These are phyloP conservation scores for Zygoascus hellenicus DNA, from an alignment of 1,139 yeast species.

Conservation along the genomic window DNA sequence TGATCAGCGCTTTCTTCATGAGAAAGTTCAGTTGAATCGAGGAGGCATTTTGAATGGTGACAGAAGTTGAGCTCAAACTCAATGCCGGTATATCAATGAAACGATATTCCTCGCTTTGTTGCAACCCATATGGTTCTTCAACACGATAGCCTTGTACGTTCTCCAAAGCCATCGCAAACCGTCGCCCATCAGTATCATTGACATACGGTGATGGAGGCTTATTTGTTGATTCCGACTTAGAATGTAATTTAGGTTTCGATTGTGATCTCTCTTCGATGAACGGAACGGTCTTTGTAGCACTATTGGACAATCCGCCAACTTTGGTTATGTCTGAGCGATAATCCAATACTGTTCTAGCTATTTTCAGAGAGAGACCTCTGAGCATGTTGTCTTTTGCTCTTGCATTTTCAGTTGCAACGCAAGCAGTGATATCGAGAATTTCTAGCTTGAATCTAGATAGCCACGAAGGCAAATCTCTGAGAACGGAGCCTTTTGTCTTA, in stretches of 20 bases:
- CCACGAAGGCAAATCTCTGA: conserved; percentile 33
- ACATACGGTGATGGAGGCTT: conserved; percentile 18
- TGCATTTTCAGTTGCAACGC: conserved; percentile 25
- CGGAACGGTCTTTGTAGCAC: not conserved
- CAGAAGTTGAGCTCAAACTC: conserved; percentile 21
- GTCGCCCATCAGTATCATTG: conserved; percentile 15
- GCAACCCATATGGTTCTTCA: conserved; percentile 25
- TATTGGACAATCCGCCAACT: not conserved
- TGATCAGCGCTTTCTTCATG: conserved; percentile 26
- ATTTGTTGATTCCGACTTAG: not conserved
- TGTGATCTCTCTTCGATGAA: not conserved
- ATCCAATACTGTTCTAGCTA: conserved; percentile 22
- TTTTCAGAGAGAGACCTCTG: conserved; percentile 23
- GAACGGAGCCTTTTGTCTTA: conserved; percentile 12
- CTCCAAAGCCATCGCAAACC: conserved; percentile 24
- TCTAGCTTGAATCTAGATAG: conserved; percentile 26
- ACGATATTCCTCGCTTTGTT: conserved; percentile 17
- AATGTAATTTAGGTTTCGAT: not conserved
- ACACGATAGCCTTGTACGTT: conserved; percentile 29
- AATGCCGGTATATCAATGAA: conserved; percentile 28
- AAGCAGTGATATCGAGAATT: conserved; percentile 27
- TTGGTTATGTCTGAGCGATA: conserved; percentile 17
- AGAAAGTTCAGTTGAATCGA: conserved; percentile 20
- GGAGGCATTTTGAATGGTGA: conserved; percentile 13
- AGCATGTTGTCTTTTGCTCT: conserved; percentile 17